Percentiles rank a stretch among this genome's conserved stretches.
Conservation (phyloP, 169 alveolate species). For the Plasmodium gonderi region DNA sequence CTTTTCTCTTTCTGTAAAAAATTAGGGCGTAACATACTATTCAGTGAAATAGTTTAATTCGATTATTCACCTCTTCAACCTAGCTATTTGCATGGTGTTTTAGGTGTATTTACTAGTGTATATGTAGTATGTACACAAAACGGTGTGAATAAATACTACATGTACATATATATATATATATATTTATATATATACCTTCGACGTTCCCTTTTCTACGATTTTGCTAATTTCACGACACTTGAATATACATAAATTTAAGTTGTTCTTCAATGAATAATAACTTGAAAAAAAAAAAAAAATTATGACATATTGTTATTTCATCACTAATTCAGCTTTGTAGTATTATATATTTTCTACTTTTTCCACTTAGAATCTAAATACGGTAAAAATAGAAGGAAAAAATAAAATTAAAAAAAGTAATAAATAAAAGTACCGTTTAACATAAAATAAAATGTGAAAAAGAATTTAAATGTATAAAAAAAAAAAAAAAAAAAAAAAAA, state of each 20-base stretch:
- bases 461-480: neutral
- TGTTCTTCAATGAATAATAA: neutral
- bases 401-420: neutral
- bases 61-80: neutral
- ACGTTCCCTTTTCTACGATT: neutral
- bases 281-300: neutral
- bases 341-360: neutral
- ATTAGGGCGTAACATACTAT: neutral
- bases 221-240: neutral
- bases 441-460: neutral
- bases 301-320: neutral
- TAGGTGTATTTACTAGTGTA: neutral
- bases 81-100: no score
- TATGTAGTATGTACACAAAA: neutral
- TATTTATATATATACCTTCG: neutral
- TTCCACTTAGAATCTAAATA: constrained; percentile 3
- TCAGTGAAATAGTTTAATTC: neutral
- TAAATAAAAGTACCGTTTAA: neutral
- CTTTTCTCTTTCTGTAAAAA: neutral
- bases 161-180: neutral
- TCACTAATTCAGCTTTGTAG: neutral
- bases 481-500: neutral
- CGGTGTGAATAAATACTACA: neutral
- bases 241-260: neutral
- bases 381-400: neutral